Evolutionary conservation across 768 basidiomycete species (phyloP), one percentile per base, ranked within the genome.

Genomic region (Leccinum uliginosum): DNA sequence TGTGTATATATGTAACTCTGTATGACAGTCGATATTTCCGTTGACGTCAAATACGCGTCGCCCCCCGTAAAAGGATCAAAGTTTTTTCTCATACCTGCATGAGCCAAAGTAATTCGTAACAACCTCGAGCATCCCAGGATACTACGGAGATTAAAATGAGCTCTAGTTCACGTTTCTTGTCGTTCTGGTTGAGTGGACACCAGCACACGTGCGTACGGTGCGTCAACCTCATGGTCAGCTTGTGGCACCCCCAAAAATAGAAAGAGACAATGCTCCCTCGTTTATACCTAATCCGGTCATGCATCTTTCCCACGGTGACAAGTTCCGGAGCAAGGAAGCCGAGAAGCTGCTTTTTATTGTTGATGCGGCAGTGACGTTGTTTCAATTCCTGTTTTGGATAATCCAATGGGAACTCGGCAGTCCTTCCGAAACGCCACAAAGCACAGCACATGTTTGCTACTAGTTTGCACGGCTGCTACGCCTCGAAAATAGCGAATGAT

Each of bases 361-460:
- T 53, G 35, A 60, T 59, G 47, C 45, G n/a, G n/a, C n/a, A n/a
- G n/a, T 45, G 46, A 40, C 43, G 40, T 40, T 50, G 24, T 52
- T 65, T 61, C 40, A 27, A 32, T 43, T 38, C 32, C 35, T 32
- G 51, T 46, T 65, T 49, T 11, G 50, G 12, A 30, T 23, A 38
- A 23, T 17, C 30, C 32, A 65, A 59, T 51, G 49, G 45, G 54
- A 53, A 51, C 24, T 50, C 32, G 35, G 49, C 53, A 53, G 14
- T 53, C 19, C 51, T 21, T 49, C 46, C 58, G 55, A 54, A 52
- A 56, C 62, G 65, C 65, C 65, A 67, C 65, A 66, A 68, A 68
- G 65, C 51, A 55, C 57, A 34, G 58, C 64, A 56, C 45, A 38
- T 38, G 27, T 26, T 55, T 32, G 30, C 24, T 10, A 29, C 35